Percentiles rank a stretch among this genome's conserved stretches.
Evolutionary conservation across 139 green algal genomes (phyloP).

Genomic region (Volvox reticuliferus): DNA sequence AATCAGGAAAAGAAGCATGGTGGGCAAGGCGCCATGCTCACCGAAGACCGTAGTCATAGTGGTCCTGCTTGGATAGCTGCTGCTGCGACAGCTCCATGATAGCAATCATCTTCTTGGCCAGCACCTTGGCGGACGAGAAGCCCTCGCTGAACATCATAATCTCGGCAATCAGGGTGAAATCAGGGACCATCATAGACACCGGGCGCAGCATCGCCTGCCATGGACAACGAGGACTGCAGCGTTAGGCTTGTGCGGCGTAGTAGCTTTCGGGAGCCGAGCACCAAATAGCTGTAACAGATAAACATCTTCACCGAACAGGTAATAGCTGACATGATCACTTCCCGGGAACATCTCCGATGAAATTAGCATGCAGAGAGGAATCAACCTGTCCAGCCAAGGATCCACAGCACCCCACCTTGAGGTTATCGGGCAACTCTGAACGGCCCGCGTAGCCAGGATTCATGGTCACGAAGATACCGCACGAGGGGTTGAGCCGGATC

Average conservation of each 20-base stretch:
- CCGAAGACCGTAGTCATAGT: constrained; percentile 88
- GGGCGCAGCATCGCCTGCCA: constrained; percentile 86
- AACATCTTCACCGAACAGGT: no score
- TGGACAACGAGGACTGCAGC: neutral
- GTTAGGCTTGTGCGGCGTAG: no score
- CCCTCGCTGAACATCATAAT: constrained; percentile 93
- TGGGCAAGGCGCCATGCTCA: neutral
- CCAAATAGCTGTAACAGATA: no score
- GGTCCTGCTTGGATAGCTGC: constrained; percentile 92
- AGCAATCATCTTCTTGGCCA: constrained; percentile 92
- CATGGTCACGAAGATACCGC: constrained; percentile 93
- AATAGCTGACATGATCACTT: no score
- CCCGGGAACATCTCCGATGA: no score
- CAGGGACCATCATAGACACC: constrained; percentile 93
- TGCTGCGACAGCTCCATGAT: constrained; percentile 92
- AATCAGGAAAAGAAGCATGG: no score
- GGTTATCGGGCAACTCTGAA: constrained; percentile 86
- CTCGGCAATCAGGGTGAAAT: constrained; percentile 92
- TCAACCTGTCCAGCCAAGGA: no score
- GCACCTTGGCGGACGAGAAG: constrained; percentile 82
- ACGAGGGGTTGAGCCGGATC: constrained; percentile 86
- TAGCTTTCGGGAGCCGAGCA: no score
- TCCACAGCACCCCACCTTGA: constrained; percentile 69
- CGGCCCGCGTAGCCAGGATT: constrained; percentile 85
- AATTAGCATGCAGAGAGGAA: no score